A percentile compares a stretch with the other conserved stretches of the same genome.
Conservation (phyloP, 805 yeast genomes). For the Nakazawaea pomicola region DNA sequence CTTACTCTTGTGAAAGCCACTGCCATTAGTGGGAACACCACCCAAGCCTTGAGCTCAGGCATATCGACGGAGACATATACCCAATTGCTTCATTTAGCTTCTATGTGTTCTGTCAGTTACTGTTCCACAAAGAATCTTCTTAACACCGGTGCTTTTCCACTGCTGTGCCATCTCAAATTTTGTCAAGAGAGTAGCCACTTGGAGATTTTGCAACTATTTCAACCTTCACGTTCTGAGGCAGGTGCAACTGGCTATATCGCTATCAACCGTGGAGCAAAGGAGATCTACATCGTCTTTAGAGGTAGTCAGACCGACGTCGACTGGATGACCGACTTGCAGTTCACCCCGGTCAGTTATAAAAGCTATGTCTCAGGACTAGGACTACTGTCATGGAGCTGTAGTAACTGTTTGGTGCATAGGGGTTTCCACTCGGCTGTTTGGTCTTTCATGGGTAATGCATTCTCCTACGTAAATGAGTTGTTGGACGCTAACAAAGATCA, state of each 20-base stretch:
- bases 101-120: slow-evolving; percentile 4
- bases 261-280: slow-evolving; percentile 37
- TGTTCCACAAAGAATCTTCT: neutral
- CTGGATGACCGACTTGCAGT: slow-evolving; percentile 55
- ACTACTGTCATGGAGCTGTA: slow-evolving; percentile 2
- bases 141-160: neutral
- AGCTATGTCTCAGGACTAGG: slow-evolving; percentile 29
- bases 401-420: slow-evolving; percentile 40
- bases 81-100: slow-evolving; percentile 1
- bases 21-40: too few species aligned
- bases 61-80: neutral
- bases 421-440: slow-evolving; percentile 53
- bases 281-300: slow-evolving; percentile 49
- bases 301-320: slow-evolving; percentile 62
- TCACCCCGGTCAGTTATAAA: slow-evolving; percentile 38
- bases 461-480: slow-evolving; percentile 24
- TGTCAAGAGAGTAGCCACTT: slow-evolving; percentile 17
- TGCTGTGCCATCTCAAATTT: neutral
- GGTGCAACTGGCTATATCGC: slow-evolving; percentile 47
- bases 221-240: slow-evolving; percentile 24
- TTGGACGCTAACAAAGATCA: slow-evolving; percentile 40
- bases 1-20: too few species aligned
- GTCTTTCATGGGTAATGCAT: slow-evolving; percentile 22
- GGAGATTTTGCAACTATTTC: slow-evolving; percentile 33
- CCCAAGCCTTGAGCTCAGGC: too few species aligned